A percentile compares a stretch with the other conserved stretches of the same genome.
Evolutionary conservation across 1,284 basidiomycete species (phyloP).

Genomic region (Ceratobasidium sp.): DNA sequence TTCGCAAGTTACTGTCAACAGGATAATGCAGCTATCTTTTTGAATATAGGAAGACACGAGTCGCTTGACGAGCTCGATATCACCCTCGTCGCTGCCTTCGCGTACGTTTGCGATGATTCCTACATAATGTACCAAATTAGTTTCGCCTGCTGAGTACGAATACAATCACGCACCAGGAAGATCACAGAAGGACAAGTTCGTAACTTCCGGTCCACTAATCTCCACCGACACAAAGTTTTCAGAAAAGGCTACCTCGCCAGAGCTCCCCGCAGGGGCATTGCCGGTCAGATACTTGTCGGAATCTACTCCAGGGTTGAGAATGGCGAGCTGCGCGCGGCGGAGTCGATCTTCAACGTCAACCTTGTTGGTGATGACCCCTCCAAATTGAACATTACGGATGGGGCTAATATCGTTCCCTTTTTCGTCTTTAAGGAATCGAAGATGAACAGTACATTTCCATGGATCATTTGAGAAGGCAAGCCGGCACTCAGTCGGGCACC

Average conservation of each 20-base stretch:
- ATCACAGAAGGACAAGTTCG: conserved; percentile 51
- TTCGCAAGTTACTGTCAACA: conserved; percentile 49
- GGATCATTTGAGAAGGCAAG: conserved; percentile 14
- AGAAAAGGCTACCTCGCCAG: conserved; percentile 46
- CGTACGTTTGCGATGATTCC: conserved; percentile 50
- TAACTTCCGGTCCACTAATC: conserved; percentile 48
- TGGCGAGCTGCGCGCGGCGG: conserved; percentile 51
- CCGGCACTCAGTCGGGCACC: conserved; percentile 46
- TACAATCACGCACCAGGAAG: conserved; percentile 47
- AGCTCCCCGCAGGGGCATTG: background rate
- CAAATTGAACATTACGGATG: conserved; percentile 47
- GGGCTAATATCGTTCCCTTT: conserved; percentile 29
- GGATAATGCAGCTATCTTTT: conserved; percentile 49
- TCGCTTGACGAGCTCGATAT: conserved; percentile 47
- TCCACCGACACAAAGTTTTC: conserved; percentile 50
- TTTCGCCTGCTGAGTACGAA: background rate
- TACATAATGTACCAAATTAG: background rate
- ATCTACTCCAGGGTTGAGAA: conserved; percentile 48
- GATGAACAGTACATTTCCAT: conserved; percentile 48
- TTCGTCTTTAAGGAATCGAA: conserved; percentile 48
- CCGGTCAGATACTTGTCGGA: conserved; percentile 36
- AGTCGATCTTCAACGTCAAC: conserved; percentile 45
- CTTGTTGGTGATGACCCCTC: conserved; percentile 45
- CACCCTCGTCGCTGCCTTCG: conserved; percentile 43
- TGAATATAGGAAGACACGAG: conserved; percentile 49